Evolutionary conservation across 371 early-diverging fungal species (phyloP).

Genomic region (Chytridiales sp.): DNA sequence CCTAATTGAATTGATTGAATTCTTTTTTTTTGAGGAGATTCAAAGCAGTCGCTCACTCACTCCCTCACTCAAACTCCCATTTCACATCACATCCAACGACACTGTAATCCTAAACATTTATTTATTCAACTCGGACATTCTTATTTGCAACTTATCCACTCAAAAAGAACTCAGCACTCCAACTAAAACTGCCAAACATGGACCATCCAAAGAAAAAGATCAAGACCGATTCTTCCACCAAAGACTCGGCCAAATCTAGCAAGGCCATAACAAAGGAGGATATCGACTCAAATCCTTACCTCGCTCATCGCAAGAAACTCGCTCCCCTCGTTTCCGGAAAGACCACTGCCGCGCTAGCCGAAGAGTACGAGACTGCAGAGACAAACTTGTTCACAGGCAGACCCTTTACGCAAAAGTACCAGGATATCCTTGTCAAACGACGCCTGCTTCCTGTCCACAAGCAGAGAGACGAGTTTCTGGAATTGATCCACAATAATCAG

Average conservation of each 20-base stretch:
- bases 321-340: constrained; percentile 33
- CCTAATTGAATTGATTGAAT: too few relatives aligned
- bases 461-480: constrained; percentile 82
- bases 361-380: constrained; percentile 66
- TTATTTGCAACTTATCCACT: too few relatives aligned
- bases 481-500: constrained; percentile 81
- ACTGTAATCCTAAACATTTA: too few relatives aligned
- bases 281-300: constrained; percentile 34
- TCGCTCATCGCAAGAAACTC: constrained; percentile 28
- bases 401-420: constrained; percentile 77
- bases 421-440: constrained; percentile 76
- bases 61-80: too few relatives aligned
- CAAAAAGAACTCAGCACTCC: too few relatives aligned
- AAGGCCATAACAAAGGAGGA: constrained; percentile 3
- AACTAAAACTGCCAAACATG: too few relatives aligned
- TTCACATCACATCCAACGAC: too few relatives aligned
- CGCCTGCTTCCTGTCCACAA: constrained; percentile 85
- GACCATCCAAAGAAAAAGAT: constrained; percentile 10
- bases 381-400: constrained; percentile 80
- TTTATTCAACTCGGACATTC: too few relatives aligned
- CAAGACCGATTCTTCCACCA: neutral
- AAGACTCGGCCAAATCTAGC: neutral
- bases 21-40: too few relatives aligned
- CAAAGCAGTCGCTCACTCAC: too few relatives aligned
- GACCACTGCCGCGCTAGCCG: constrained; percentile 48